Base-by-base conservation (phyloP, 805 yeast genomes). In the Metschnikowia cerradonensis region DNA sequence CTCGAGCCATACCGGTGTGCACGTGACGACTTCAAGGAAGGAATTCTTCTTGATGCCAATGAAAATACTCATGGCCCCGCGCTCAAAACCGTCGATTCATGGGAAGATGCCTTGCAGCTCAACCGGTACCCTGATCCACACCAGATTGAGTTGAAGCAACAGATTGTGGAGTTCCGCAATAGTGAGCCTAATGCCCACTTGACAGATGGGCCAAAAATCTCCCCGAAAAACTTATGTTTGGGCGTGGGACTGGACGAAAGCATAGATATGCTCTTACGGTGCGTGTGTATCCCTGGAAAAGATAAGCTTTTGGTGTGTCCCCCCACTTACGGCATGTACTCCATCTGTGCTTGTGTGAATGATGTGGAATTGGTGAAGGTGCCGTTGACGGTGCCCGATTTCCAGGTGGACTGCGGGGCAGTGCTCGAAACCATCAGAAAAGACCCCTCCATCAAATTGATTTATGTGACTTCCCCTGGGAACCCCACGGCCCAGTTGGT, bases 221-320 rank as follows among this genome's bases (percentile, higher is more conserved):
- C 72, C 1, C 80, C 87, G 0, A 86, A 76, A 6, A 94, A 94
- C 68, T 62, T 94, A 32, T 90, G 95, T 64, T 76, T 94, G 33
- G 99, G 99, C 41, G 99, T 94, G 11, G 99, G 99, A 1, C 91
- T 97, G 1, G 99, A 94, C 67, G 99, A 94, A 68, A 83, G 94
- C 61, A 90, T 94, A 53, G 99, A 94, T 65, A 79, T 94, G 38
- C 70, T 92, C 49, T 84, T 94, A 54, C 76, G 99, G 60, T 88
- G 96, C 49, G 79, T 86, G 48, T 88, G 97, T 62, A 73, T 68
- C 4, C 99, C 99, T 2, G 88, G 87, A 2, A 76, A 74, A 55
- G 97, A 91, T 53, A 92, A 90, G 65, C 69, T 94, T 63, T 70
- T 94, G 59, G 81, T 82, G 1, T 84, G 96, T 66, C 97, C 98